Conservation (phyloP, 306 rosid genomes). For the Glycine latifolia region DNA sequence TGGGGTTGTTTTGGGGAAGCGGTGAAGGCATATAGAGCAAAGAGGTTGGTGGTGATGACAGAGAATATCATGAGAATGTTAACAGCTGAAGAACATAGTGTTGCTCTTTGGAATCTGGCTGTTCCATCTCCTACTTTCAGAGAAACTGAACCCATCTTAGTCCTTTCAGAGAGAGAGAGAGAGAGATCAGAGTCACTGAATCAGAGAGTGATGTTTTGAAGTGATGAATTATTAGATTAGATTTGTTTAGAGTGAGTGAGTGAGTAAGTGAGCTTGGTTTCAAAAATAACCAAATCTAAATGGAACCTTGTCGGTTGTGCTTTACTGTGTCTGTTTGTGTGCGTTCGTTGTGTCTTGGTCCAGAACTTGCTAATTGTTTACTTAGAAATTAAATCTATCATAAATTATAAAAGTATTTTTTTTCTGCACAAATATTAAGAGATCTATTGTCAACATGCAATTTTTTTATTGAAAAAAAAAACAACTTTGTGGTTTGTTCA, state of each 20-base stretch:
- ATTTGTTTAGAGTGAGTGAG: neutral
- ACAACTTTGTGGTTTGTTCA: neutral
- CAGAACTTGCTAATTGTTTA: neutral
- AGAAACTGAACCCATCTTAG: constrained; percentile 89
- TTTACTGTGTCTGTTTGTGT: neutral
- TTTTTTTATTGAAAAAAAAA: constrained; percentile 8
- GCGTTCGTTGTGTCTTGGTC: neutral
- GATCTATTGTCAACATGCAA: constrained; percentile 39
- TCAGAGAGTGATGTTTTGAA: constrained; percentile 23
- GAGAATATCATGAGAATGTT: constrained; percentile 88
- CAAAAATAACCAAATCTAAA: constrained; percentile 29
- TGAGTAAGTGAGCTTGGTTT: neutral
- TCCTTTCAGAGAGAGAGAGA: neutral
- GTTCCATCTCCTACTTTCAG: constrained; percentile 94
- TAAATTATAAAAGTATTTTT: neutral
- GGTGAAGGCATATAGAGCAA: constrained; percentile 90
- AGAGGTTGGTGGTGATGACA: constrained; percentile 88
- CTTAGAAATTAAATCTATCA: neutral
- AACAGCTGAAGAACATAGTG: constrained; percentile 81
- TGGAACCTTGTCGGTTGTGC: constrained; percentile 46
- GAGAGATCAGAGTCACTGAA: constrained; percentile 13
- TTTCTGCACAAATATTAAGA: constrained; percentile 15
- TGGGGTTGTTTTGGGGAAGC: constrained; percentile 59
- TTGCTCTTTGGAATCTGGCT: constrained; percentile 81
- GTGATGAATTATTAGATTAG: neutral